Evolutionary conservation across 495 filamentous ascomycete genomes (phyloP), one percentile per base, ranked within the genome.

Genomic region (Halenospora varia): DNA sequence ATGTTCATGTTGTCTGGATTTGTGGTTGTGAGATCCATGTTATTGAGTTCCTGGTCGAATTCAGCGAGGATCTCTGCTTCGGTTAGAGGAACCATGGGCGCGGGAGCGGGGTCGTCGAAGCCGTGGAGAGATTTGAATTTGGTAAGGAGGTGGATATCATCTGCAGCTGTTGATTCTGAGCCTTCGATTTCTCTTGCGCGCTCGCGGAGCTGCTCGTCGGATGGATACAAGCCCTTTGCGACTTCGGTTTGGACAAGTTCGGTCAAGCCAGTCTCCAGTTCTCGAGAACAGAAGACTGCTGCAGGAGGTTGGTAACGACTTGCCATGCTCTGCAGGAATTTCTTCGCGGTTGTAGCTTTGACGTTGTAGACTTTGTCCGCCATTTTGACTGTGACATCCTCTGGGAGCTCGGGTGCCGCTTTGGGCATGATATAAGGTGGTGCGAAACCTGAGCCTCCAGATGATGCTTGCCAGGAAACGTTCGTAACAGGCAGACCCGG

Each of bases 201-300:
- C 11, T 63, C 60, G 19, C 68, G 61, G 3, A 82, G 59, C 4
- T 53, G 56, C 2, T 74, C 71, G 49, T 80, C 75, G n/a, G 18
- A 44, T 0, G 79, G 79, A 49, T 73, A 74, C 0, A 47, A 41
- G 0, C 63, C 64, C 13, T 47, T 52, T 4, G 53, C 53, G 9
- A 74, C 52, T 57, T 71, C 66, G 0, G 41, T 49, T 4, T 60
- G 58, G 25, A 77, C 75, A 59, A 73, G 79, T 41, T 71, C 70
- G 4, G 59, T 67, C 20, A 82, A 60, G 13, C 71, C 76, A 23
- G 41, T 62, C 64, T 82, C 79, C 6, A 82, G 68, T 58, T 81
- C 79, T 3, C 78, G 66, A 40, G 77, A 79, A 62, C 78, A 81
- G 57, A 82, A 82, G 0, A 82, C 71, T 9, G 58, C 59, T 2